Base-by-base conservation (phyloP, 345 rosid species). In the Geranium brycei region DNA sequence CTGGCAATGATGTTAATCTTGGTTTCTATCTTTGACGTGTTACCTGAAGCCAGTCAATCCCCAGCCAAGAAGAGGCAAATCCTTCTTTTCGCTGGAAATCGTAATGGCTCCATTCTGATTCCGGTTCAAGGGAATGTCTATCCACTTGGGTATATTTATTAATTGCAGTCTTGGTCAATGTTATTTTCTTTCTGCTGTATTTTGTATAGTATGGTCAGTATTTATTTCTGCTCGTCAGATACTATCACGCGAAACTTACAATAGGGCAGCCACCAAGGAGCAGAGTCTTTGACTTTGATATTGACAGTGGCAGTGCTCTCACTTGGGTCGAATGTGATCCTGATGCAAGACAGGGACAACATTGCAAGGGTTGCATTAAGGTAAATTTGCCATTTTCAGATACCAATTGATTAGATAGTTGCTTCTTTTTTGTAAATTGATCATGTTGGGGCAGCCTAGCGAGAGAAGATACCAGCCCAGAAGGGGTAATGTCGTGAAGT, bases 271-370 rank as follows among this genome's bases (percentile, higher is more conserved):
- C 64, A 7, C 51, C 64, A 4, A 40, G 23, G 53, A 47, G 53
- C 53, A 47, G 15, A 13, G 19, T 31, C 17, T 62, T n/a, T 18
- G 64, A 31, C 51, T 32, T 31, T 17, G 64, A 31, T 62, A 15
- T 40, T 17, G 23, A 32, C 18, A 62, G 17, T 32, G 64, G 51
- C 23, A 62, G 64, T 62, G 53, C 38, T 53, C 47, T 62, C 23
- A 62, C 64, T 16, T 62, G 64, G 64, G 64, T 62, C 19, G 51
- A 62, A 28, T 62, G 64, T 40, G 64, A 62, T 40, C 51, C 64
- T 6, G 51, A 40, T 4, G 53, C 11, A 13, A 47, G 53, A 47
- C 53, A 47, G 11, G 53, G 53, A 47, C 53, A 47, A 47, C 53
- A 47, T 47, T 62, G 64, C 53, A 62, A 18, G 13, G 64, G 64